Evolutionary conservation across 768 basidiomycete genomes (phyloP).

Genomic region (Coprinellus micaceus): DNA sequence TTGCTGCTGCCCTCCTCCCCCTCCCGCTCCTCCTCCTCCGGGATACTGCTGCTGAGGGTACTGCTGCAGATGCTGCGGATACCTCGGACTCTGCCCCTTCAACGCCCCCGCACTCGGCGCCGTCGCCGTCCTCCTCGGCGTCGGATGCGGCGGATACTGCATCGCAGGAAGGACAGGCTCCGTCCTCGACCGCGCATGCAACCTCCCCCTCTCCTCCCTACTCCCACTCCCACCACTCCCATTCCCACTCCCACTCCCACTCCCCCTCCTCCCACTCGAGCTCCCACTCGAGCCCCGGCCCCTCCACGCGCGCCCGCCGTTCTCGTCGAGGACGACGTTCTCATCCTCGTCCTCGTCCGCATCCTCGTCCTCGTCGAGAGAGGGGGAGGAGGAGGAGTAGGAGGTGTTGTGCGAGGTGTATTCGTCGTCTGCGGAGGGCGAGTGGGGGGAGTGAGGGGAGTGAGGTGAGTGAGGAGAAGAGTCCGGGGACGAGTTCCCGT

Average conservation of each 20-base stretch:
- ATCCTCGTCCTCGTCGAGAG: background rate
- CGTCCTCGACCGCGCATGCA: slow-evolving; percentile 4
- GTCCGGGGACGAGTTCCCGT: background rate
- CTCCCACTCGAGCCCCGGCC: background rate
- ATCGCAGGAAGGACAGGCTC: slow-evolving; percentile 3
- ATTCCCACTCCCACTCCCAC: slow-evolving; percentile 10
- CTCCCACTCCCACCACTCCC: background rate
- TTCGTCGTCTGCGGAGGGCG: background rate
- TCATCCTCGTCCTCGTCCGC: slow-evolving; percentile 4
- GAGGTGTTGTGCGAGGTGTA: background rate
- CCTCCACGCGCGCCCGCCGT: slow-evolving; percentile 4
- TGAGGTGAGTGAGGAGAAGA: no score
- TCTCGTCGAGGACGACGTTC: slow-evolving; percentile 8
- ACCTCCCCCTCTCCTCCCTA: slow-evolving; percentile 1
- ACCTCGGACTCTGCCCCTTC: background rate
- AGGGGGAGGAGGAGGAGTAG: background rate
- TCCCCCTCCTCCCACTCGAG: background rate
- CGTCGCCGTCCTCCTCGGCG: slow-evolving; percentile 2
- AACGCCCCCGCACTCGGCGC: background rate
- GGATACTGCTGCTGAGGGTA: slow-evolving; percentile 2
- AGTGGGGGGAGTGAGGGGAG: no score
- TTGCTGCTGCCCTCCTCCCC: no score
- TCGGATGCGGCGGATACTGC: background rate
- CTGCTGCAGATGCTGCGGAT: background rate
- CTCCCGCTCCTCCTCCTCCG: no score